A percentile compares a stretch with the other conserved stretches of the same genome.
These are phyloP conservation scores for Hansfordia pulvinata DNA, from an alignment of 2,329 filamentous ascomycete species.

Conservation along the genomic window DNA sequence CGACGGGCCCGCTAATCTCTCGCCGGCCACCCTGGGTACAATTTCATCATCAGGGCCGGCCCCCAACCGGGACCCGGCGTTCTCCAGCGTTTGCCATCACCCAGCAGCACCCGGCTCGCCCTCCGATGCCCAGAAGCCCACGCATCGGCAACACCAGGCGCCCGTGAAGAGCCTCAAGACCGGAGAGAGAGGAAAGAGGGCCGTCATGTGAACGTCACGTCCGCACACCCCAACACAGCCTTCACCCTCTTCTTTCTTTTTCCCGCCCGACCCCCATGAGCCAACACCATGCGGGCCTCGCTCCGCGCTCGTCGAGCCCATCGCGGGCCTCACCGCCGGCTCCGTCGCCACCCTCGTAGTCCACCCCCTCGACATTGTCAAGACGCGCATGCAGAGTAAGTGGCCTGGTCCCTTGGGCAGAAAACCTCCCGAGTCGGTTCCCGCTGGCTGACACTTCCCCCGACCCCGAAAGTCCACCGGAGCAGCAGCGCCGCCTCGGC, in stretches of 20 bases:
- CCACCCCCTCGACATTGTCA: conserved; percentile 90
- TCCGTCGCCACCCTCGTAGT: conserved; percentile 74
- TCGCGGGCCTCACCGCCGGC: conserved; percentile 83
- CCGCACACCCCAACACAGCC: background rate
- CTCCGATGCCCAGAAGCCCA: too few relatives aligned
- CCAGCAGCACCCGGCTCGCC: too few relatives aligned
- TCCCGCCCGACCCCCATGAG: conserved; percentile 25
- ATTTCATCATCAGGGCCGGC: too few relatives aligned
- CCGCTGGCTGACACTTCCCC: conserved; percentile 1
- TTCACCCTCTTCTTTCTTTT: background rate
- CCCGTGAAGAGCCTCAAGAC: background rate
- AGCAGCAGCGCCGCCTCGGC: conserved; percentile 23
- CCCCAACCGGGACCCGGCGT: too few relatives aligned
- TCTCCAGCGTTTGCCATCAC: too few relatives aligned
- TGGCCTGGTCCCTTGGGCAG: conserved; percentile 2
- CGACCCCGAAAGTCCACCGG: conserved; percentile 42
- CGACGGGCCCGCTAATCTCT: too few relatives aligned
- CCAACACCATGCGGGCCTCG: conserved; percentile 44
- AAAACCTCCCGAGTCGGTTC: background rate
- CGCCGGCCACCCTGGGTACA: too few relatives aligned
- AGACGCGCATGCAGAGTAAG: conserved; percentile 84
- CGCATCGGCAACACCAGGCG: too few relatives aligned
- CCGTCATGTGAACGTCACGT: background rate
- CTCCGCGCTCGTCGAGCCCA: conserved; percentile 71
- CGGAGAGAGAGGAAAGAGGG: background rate